Evolutionary conservation across 768 basidiomycete species (phyloP).

Genomic region (Suillus subalutaceus): DNA sequence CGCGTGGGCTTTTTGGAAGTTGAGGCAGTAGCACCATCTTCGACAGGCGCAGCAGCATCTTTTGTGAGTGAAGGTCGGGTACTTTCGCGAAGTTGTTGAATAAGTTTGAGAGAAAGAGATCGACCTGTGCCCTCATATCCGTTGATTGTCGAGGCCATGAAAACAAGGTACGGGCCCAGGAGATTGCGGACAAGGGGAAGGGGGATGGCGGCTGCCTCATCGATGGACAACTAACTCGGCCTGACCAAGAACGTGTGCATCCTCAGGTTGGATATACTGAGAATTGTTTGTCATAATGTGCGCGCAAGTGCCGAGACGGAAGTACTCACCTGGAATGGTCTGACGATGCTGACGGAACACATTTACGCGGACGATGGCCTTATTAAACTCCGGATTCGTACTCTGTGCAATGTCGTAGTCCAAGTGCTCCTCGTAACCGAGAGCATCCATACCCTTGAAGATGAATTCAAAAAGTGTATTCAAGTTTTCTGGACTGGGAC

Average conservation of each 20-base stretch:
- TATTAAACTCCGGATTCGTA: conserved; percentile 92
- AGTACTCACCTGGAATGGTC: conserved; percentile 87
- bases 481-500: conserved; percentile 96
- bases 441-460: conserved; percentile 92
- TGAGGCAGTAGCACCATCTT: conserved; percentile 40
- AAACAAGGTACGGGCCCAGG: conserved; percentile 95
- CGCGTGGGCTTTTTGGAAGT: conserved; percentile 58
- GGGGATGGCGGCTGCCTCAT: conserved; percentile 98
- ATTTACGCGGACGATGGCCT: conserved; percentile 94
- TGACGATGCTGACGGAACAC: conserved; percentile 92
- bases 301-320: conserved; percentile 1
- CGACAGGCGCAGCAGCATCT: conserved; percentile 47
- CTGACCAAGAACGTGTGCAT: conserved; percentile 96
- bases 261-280: conserved; percentile 99
- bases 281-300: conserved; percentile 1
- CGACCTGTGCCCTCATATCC: conserved; percentile 99
- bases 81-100: conserved; percentile 94
- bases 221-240: conserved; percentile 96
- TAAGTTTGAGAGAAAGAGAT: conserved; percentile 94
- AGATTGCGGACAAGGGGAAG: conserved; percentile 94
- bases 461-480: conserved; percentile 98
- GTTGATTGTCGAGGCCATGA: conserved; percentile 99
- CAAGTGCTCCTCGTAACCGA: conserved; percentile 96
- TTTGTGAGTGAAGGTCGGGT: conserved; percentile 79
- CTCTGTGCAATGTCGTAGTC: conserved; percentile 97